These are phyloP conservation scores for Corylus avellana DNA, from an alignment of 306 rosid genomes.

Conservation along the genomic window DNA sequence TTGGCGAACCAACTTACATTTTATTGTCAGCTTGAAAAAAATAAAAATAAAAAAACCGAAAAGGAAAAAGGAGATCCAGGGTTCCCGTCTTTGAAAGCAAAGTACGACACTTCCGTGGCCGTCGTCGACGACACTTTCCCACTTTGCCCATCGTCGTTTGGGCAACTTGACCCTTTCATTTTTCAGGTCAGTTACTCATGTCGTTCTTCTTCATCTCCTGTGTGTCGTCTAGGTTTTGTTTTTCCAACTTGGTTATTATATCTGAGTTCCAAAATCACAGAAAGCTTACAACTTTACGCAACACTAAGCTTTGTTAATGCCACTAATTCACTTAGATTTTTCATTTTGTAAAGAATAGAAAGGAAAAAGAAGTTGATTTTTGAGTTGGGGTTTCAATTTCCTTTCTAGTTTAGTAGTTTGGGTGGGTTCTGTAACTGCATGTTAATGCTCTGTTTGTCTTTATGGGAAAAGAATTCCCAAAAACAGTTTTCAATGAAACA, in stretches of 20 bases:
- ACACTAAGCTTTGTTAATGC: neutral
- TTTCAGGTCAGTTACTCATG: slow-evolving; percentile 6
- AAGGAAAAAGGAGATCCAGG: neutral
- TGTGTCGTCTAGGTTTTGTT: neutral
- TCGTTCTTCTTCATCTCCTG: neutral
- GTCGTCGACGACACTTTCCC: neutral
- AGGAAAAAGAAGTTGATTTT: neutral
- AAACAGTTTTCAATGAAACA: neutral
- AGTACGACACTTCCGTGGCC: slow-evolving; percentile 11
- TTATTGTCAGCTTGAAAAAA: neutral
- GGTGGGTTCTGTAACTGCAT: neutral
- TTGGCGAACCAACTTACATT: neutral
- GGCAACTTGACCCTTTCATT: neutral
- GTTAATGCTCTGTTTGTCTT: neutral
- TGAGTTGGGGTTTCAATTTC: neutral
- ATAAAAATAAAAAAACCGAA: too few species aligned
- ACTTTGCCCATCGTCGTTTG: slow-evolving; percentile 1
- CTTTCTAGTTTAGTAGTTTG: too few species aligned
- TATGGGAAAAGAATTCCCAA: neutral
- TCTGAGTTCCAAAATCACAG: neutral
- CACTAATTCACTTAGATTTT: neutral
- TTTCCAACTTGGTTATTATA: neutral
- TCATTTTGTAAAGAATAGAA: neutral
- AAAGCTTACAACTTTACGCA: neutral
- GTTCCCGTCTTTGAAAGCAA: neutral